phyloP scores from a whole-genome alignment of 1,284 basidiomycete species.

The Blastosporella zonata region DNA sequence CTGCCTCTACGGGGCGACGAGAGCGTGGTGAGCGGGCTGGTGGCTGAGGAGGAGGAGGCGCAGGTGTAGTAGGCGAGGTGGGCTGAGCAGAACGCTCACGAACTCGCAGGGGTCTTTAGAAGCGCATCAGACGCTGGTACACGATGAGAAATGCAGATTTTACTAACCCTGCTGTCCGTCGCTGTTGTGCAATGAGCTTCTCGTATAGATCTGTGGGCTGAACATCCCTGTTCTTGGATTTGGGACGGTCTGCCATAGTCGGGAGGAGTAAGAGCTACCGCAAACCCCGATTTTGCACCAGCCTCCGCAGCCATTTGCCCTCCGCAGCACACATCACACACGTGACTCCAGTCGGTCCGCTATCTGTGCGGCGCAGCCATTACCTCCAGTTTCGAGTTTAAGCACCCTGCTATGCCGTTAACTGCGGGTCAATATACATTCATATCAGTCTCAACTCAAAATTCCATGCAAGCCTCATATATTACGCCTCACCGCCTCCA shows the following conservation, averaged over 20 bases:
- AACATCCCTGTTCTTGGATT: constrained; percentile 22
- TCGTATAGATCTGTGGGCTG: constrained; percentile 67
- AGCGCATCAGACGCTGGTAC: constrained; percentile 5
- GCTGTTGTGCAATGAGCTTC: constrained; percentile 60
- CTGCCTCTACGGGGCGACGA: constrained; percentile 40
- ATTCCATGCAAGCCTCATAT: too few relatives aligned
- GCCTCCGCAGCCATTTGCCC: constrained; percentile 16
- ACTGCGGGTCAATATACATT: too few relatives aligned
- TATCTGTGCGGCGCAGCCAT: constrained; percentile 1
- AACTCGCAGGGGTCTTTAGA: constrained; percentile 42
- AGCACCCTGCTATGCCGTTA: too few relatives aligned
- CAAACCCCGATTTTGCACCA: constrained; percentile 9
- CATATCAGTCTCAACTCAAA: too few relatives aligned
- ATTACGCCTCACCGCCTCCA: too few relatives aligned
- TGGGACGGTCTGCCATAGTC: constrained; percentile 16
- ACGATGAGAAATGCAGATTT: constrained; percentile 1
- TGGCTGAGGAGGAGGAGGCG: constrained; percentile 18
- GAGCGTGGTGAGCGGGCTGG: constrained; percentile 23
- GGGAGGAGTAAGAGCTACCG: constrained; percentile 2
- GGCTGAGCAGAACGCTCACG: constrained; percentile 48
- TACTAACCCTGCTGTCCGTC: constrained; percentile 60
- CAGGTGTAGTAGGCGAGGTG: constrained; percentile 22
- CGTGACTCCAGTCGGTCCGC: constrained; percentile 12
- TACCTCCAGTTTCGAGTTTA: too few relatives aligned
- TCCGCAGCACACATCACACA: constrained; percentile 19